A percentile compares a stretch with the other conserved stretches of the same genome.
These are phyloP conservation scores for Fragilariopsis cylindrus DNA, from an alignment of 108 stramenopile genomes.

Conservation along the genomic window DNA sequence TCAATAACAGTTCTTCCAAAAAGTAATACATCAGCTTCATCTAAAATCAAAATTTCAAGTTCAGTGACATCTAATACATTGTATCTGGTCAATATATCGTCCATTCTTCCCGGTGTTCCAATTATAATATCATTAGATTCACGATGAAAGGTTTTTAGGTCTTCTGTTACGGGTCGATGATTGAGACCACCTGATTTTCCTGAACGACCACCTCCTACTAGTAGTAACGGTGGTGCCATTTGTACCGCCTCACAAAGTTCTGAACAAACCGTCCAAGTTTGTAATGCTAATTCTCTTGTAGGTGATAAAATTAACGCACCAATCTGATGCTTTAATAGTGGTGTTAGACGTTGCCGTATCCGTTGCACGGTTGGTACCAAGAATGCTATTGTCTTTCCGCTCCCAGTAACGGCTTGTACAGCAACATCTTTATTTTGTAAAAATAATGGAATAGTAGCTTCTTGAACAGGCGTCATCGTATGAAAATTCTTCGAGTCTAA, in stretches of 20 bases:
- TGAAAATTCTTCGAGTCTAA: constrained; percentile 68
- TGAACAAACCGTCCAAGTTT: constrained; percentile 76
- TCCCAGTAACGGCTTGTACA: constrained; percentile 96
- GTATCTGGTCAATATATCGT: constrained; percentile 89
- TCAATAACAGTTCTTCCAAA: constrained; percentile 67
- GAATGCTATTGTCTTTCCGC: constrained; percentile 98
- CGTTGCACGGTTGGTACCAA: constrained; percentile 92
- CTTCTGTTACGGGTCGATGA: constrained; percentile 74
- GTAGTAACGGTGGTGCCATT: constrained; percentile 61
- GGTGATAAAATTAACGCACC: constrained; percentile 89
- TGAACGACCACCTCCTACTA: constrained; percentile 69
- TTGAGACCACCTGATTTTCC: constrained; percentile 31
- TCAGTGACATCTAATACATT: constrained; percentile 74
- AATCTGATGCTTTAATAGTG: constrained; percentile 59
- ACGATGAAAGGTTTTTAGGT: constrained; percentile 67
- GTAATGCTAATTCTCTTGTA: constrained; percentile 94
- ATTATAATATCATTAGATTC: constrained; percentile 87
- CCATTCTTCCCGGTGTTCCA: constrained; percentile 95
- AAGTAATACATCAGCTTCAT: constrained; percentile 94
- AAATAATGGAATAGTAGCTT: constrained; percentile 94
- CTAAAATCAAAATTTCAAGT: constrained; percentile 91
- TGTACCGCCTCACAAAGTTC: constrained; percentile 57
- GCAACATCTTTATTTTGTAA: constrained; percentile 95
- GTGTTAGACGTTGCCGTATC: constrained; percentile 47
- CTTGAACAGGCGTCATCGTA: constrained; percentile 90